Evolutionary conservation across 2,329 filamentous ascomycete species (phyloP).

Genomic region (Ophiosphaerella korrae): DNA sequence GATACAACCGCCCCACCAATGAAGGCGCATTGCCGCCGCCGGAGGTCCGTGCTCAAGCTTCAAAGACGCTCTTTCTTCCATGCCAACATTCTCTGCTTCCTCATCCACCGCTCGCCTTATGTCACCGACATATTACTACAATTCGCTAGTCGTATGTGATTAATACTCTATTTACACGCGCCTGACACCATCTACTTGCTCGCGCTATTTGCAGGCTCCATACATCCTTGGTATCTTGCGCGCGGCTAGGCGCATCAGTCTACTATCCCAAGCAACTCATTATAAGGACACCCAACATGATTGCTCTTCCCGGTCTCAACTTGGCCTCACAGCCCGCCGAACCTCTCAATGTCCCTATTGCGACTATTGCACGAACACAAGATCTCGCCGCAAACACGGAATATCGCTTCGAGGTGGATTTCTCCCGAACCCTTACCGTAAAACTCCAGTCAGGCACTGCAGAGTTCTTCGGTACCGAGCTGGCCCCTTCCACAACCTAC

Average conservation of each 20-base stretch:
- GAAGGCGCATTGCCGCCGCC: constrained; percentile 17
- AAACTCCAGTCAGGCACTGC: constrained; percentile 80
- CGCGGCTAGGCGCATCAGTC: not conserved
- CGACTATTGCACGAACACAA: constrained; percentile 43
- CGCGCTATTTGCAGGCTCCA: not conserved
- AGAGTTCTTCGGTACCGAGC: constrained; percentile 93
- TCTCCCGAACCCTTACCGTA: constrained; percentile 43
- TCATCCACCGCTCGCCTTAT: too few species aligned
- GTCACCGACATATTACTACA: too few species aligned
- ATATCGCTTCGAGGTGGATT: constrained; percentile 50
- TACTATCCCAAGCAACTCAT: not conserved
- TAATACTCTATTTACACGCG: too few species aligned
- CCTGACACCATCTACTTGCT: too few species aligned
- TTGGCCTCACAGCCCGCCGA: constrained; percentile 42
- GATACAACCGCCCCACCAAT: constrained; percentile 15
- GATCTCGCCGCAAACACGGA: constrained; percentile 53
- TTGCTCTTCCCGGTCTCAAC: constrained; percentile 55
- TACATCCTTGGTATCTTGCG: not conserved
- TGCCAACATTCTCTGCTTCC: not conserved
- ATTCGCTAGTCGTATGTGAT: too few species aligned
- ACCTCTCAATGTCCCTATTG: constrained; percentile 24
- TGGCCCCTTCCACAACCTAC: constrained; percentile 80
- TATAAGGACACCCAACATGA: constrained; percentile 25
- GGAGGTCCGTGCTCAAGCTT: constrained; percentile 13
- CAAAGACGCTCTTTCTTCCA: not conserved